Conservation (phyloP, 2,329 filamentous ascomycete species). For the Reticulascus tulasneorum region DNA sequence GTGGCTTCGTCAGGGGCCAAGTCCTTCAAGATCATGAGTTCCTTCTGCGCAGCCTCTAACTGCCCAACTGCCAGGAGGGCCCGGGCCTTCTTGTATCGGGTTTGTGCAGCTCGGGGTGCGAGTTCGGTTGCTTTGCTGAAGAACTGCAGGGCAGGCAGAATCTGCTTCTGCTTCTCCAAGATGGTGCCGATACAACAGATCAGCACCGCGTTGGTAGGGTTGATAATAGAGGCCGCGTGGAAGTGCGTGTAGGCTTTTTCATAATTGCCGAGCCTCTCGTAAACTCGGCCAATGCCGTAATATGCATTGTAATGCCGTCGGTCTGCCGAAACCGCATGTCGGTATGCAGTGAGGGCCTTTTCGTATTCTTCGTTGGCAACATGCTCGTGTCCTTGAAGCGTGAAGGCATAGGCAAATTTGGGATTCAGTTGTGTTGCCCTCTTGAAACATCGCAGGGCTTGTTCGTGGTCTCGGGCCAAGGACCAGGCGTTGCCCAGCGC, state of each 20-base stretch:
- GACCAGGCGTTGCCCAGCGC: slow-evolving; percentile 94
- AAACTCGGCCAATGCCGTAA: slow-evolving; percentile 81
- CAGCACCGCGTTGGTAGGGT: slow-evolving; percentile 88
- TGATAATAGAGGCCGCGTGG: slow-evolving; percentile 80
- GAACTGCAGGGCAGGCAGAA: slow-evolving; percentile 70
- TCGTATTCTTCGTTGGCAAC: slow-evolving; percentile 96
- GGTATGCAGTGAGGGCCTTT: slow-evolving; percentile 84
- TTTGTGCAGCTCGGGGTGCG: slow-evolving; percentile 75
- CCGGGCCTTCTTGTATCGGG: slow-evolving; percentile 89
- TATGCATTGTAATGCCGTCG: slow-evolving; percentile 96
- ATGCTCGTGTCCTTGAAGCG: slow-evolving; percentile 92
- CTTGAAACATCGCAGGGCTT: slow-evolving; percentile 91
- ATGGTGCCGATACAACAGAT: slow-evolving; percentile 90
- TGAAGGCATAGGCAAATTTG: slow-evolving; percentile 92
- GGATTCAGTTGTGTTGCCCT: slow-evolving; percentile 87
- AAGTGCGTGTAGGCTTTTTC: slow-evolving; percentile 92
- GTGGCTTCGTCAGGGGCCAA: slow-evolving; percentile 91
- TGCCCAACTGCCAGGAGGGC: slow-evolving; percentile 73
- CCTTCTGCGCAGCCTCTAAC: slow-evolving; percentile 69
- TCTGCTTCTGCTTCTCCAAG: slow-evolving; percentile 83
- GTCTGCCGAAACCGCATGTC: slow-evolving; percentile 80
- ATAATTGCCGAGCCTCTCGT: slow-evolving; percentile 85
- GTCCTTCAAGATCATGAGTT: slow-evolving; percentile 85
- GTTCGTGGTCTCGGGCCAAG: slow-evolving; percentile 85
- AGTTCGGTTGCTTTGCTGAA: slow-evolving; percentile 81